Evolutionary conservation across 331 rosid species (phyloP), one percentile per base, ranked within the genome.

Genomic region (Pyracantha coccinea): DNA sequence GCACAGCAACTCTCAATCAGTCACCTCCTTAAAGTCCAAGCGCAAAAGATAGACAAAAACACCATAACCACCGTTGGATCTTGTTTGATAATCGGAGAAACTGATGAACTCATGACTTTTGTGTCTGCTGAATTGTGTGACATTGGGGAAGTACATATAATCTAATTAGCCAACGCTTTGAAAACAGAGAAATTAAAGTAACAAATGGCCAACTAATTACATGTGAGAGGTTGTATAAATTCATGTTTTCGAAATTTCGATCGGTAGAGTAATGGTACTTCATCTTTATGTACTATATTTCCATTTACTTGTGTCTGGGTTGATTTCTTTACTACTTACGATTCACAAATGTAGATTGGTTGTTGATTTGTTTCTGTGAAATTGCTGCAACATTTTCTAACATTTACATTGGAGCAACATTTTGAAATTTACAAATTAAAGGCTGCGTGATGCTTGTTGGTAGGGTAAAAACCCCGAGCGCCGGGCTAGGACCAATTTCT

Each of bases 1-100:
- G 99, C 97, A 94, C 79, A 94, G 97, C 89, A 92, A 85, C 76
- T 87, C 99, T 85, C 99, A 90, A 69, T 90, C 97, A 7, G 92
- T 87, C 41, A 92, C 99, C 61, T 90, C 97, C 71, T 86, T 94
- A 76, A 94, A 92, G 82, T 94, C 99, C 23, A 94, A 94, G 86
- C 99, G 99, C 90, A 94, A 94, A 83, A 82, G 99, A 80, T 94
- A 86, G 91, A 66, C 31, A 8, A 54, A 1, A 11, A 9, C 57
- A 57, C 24, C 62, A 57, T n/a, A 57, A 9, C 62, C 27, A 15
- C 38, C 1, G 14, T 38, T 60, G 2, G 54, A 59, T 73, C 62
- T 27, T 71, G 55, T 77, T 53, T 32, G 69, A 45, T 54, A 31
- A 60, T 33, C 25, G n/a, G 23, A 73, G 68, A 74, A 69, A 38